phyloP scores from a whole-genome alignment of 768 basidiomycete species.

The Mycena alexandri region DNA sequence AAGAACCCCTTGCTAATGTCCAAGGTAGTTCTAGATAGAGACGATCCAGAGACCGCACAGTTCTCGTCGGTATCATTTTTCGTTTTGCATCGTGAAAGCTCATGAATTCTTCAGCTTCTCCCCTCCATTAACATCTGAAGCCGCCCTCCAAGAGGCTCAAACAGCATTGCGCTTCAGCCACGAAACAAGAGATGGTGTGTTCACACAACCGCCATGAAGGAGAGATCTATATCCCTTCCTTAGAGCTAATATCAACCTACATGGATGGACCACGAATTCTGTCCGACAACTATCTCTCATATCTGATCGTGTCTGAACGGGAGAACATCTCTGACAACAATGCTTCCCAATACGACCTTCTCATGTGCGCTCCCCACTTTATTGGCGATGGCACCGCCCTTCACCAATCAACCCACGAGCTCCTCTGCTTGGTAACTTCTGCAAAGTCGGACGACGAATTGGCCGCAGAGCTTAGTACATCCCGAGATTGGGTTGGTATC shows the following conservation, averaged over 20 bases:
- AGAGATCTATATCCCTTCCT: background rate
- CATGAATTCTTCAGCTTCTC: conserved; percentile 50
- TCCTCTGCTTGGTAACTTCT: conserved; percentile 58
- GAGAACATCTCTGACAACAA: conserved; percentile 25
- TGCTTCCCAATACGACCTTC: conserved; percentile 51
- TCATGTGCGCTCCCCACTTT: conserved; percentile 75
- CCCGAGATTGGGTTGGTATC: conserved; percentile 40
- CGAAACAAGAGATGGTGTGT: conserved; percentile 59
- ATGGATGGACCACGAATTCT: conserved; percentile 74
- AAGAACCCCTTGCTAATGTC: conserved; percentile 71
- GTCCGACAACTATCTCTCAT: conserved; percentile 63
- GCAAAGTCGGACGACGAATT: conserved; percentile 41
- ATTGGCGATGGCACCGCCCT: conserved; percentile 78
- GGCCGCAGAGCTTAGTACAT: conserved; percentile 30
- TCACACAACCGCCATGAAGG: background rate
- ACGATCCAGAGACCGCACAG: conserved; percentile 55
- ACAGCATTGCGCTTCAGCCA: conserved; percentile 53
- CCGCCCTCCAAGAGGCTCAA: conserved; percentile 58
- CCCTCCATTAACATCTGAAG: conserved; percentile 51
- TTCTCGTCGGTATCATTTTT: conserved; percentile 60
- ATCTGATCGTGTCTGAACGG: conserved; percentile 52
- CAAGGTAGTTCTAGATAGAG: conserved; percentile 48
- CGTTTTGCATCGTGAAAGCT: background rate
- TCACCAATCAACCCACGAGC: conserved; percentile 74
- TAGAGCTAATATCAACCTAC: conserved; percentile 65